Percentiles rank a stretch among this genome's conserved stretches.
Conservation (phyloP, 2,329 filamentous ascomycete genomes). For the Venturiaceae sp. region DNA sequence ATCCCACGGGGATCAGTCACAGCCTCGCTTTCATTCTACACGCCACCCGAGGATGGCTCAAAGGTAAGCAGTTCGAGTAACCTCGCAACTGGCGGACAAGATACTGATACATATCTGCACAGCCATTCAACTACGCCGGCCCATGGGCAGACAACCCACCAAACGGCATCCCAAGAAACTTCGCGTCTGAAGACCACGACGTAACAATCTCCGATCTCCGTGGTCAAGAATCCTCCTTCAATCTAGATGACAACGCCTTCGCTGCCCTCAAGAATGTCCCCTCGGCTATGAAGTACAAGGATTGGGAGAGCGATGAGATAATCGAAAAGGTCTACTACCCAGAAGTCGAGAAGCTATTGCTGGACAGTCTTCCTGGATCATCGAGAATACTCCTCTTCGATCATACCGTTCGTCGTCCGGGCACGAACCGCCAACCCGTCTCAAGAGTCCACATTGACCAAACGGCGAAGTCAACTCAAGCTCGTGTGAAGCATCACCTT, state of each 20-base stretch:
- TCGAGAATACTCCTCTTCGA: conserved; percentile 68
- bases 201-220: conserved; percentile 65
- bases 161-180: conserved; percentile 56
- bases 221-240: conserved; percentile 55
- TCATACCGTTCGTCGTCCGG: conserved; percentile 67
- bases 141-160: conserved; percentile 43
- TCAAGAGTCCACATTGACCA: conserved; percentile 75
- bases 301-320: conserved; percentile 59
- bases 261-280: conserved; percentile 50
- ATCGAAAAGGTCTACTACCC: conserved; percentile 73
- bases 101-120: not conserved
- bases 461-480: conserved; percentile 53
- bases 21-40: conserved; percentile 57
- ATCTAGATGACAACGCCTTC: conserved; percentile 68
- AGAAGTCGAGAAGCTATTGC: conserved; percentile 65
- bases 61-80: conserved; percentile 6
- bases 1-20: conserved; percentile 52
- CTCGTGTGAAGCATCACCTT: conserved; percentile 60
- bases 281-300: conserved; percentile 42
- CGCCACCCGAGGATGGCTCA: conserved; percentile 48
- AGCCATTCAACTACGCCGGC: conserved; percentile 55
- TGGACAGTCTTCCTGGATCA: conserved; percentile 56
- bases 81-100: not conserved
- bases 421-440: conserved; percentile 58
- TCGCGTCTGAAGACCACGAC: conserved; percentile 36